Conservation (phyloP, 1,284 basidiomycete species). For the Coriolopsis trogii region DNA sequence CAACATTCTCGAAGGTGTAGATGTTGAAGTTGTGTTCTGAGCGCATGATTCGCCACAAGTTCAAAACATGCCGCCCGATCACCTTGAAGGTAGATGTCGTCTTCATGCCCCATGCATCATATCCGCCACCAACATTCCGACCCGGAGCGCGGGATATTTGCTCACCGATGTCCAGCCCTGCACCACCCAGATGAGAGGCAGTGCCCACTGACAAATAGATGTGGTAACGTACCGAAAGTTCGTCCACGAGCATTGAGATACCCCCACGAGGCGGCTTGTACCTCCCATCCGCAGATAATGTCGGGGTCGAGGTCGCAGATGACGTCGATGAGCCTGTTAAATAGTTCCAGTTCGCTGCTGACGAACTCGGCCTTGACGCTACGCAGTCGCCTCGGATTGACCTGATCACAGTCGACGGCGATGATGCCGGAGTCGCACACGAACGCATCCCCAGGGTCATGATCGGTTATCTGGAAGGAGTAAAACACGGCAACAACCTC, state of each 20-base stretch:
- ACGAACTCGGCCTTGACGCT: constrained; percentile 58
- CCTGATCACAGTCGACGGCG: constrained; percentile 47
- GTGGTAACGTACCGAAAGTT: constrained; percentile 54
- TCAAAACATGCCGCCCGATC: constrained; percentile 88
- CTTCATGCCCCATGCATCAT: constrained; percentile 75
- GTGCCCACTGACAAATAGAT: neutral
- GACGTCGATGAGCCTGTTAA: constrained; percentile 81
- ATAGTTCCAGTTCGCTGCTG: constrained; percentile 77
- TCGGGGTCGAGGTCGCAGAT: constrained; percentile 88
- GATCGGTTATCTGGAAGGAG: constrained; percentile 61
- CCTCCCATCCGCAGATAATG: constrained; percentile 90
- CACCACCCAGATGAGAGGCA: constrained; percentile 5
- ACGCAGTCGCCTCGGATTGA: constrained; percentile 45
- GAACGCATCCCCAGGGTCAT: constrained; percentile 34
- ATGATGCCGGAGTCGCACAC: constrained; percentile 60
- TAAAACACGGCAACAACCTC: constrained; percentile 76
- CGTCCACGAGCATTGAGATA: constrained; percentile 78
- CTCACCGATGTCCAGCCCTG: constrained; percentile 72
- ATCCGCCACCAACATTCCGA: constrained; percentile 39
- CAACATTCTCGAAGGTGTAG: constrained; percentile 92
- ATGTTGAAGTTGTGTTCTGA: constrained; percentile 79
- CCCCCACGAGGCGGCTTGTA: constrained; percentile 90
- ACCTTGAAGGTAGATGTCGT: constrained; percentile 87
- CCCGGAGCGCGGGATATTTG: constrained; percentile 71
- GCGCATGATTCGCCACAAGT: constrained; percentile 92